Evolutionary conservation across 1,139 yeast genomes (phyloP), one percentile per base, ranked within the genome.

Genomic region (Yamadazyma taylorii): DNA sequence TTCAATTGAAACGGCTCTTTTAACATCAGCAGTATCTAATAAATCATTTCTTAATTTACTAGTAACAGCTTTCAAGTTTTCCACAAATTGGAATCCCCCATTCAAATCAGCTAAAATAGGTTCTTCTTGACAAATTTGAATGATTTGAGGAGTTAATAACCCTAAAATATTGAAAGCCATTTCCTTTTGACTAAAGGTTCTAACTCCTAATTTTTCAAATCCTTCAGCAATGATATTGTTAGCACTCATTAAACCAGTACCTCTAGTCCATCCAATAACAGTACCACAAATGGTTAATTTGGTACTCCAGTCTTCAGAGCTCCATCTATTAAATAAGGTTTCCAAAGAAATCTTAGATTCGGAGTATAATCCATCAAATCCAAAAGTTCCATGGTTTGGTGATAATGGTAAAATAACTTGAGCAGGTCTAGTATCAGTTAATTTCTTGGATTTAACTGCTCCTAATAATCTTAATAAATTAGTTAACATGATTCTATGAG

Each of bases 251-350:
- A 92, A 82, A 61, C 98, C 98, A 46, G 98, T 92, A 68, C 98
- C 98, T 79, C 98, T 88, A 47, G 98, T 92, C 98, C 98, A 92
- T 61, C 98, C 98, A 66, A 92, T 92, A 50, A 92, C 79, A 37
- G 97, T 97, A 75, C 98, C 98, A 68, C 97, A 90, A 47, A 92
- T 75, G 46, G 97, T 92, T 69, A 92, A 82, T 73, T 87, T 94
- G 51, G 86, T 74, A 38, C 84, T 83, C 98, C 98, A 92, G 46
- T 90, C 87, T 75, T 92, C 98, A 35, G 97, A 90, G 67, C 84
- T 78, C 98, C 98, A 92, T 78, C 97, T 86, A 84, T 90, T 90
- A 80, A 92, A 88, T 62, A 92, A 74, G 25, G 97, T 90, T 73
- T 92, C 98, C 54, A 92, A 76, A 35, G 95, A 87, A 46, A 92